Evolutionary conservation across 2,329 filamentous ascomycete species (phyloP).

Genomic region (Teratosphaeria epicoccoides): DNA sequence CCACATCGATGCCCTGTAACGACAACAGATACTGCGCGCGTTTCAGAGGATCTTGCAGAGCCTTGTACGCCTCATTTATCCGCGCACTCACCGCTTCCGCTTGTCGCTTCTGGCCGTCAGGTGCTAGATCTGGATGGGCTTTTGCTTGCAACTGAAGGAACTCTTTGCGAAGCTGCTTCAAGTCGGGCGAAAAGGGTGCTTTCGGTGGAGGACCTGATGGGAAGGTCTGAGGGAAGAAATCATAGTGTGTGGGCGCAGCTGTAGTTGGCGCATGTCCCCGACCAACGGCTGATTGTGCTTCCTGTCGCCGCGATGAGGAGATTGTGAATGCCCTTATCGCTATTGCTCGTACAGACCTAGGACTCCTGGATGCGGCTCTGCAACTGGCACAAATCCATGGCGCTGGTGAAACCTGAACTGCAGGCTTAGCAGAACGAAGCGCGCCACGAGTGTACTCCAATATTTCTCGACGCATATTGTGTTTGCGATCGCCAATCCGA

Average conservation of each 20-base stretch:
- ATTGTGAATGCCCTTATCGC: not conserved
- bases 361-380: not conserved
- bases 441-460: not conserved
- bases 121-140: slow-evolving; percentile 60
- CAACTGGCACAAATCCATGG: not conserved
- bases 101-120: slow-evolving; percentile 40
- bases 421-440: not conserved
- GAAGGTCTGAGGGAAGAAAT: slow-evolving; percentile 74
- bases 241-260: slow-evolving; percentile 56
- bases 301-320: not conserved
- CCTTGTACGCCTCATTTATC: slow-evolving; percentile 89
- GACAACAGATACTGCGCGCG: slow-evolving; percentile 81
- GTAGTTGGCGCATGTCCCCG: not conserved
- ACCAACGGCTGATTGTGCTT: not conserved
- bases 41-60: slow-evolving; percentile 63
- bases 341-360: not conserved
- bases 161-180: slow-evolving; percentile 62
- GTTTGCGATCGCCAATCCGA: not conserved
- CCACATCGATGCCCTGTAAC: slow-evolving; percentile 62
- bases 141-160: slow-evolving; percentile 74
- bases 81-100: slow-evolving; percentile 70
- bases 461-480: not conserved
- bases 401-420: not conserved
- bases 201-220: slow-evolving; percentile 65
- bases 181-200: slow-evolving; percentile 65